Evolutionary conservation across 2,329 filamentous ascomycete species (phyloP).

Genomic region (Coniosporium tulheliwenetii): DNA sequence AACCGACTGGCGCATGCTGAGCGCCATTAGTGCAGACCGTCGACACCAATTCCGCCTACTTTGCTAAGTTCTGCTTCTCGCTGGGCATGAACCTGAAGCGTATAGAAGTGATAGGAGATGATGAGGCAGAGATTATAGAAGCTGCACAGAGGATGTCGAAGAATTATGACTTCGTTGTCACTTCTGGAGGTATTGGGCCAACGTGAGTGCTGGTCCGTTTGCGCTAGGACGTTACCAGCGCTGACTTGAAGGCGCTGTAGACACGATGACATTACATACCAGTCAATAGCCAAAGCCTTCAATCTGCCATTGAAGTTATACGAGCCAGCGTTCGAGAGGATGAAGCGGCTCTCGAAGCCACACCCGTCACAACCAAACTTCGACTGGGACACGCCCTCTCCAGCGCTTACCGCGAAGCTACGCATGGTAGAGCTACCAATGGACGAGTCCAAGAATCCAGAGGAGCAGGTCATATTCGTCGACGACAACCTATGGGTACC

Average conservation of each 20-base stretch:
- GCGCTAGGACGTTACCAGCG: background rate
- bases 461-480: conserved; percentile 65
- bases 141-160: conserved; percentile 74
- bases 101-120: conserved; percentile 86
- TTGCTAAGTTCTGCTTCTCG: conserved; percentile 51
- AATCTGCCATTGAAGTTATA: conserved; percentile 61
- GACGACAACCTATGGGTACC: conserved; percentile 82
- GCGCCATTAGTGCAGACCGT: conserved; percentile 32
- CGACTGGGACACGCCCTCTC: conserved; percentile 70
- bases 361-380: conserved; percentile 61
- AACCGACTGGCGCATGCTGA: background rate
- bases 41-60: conserved; percentile 50
- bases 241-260: conserved; percentile 27
- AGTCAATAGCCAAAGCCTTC: conserved; percentile 86
- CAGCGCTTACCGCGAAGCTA: conserved; percentile 63
- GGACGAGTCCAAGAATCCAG: conserved; percentile 47
- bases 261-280: conserved; percentile 96
- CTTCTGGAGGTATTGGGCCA: conserved; percentile 87
- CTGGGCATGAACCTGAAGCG: conserved; percentile 59
- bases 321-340: conserved; percentile 58
- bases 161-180: conserved; percentile 88
- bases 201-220: conserved; percentile 44
- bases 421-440: conserved; percentile 82
- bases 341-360: conserved; percentile 67
- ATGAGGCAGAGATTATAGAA: conserved; percentile 80